A percentile compares a stretch with the other conserved stretches of the same genome.
These are phyloP conservation scores for Geosmithia putterillii DNA, from an alignment of 2,329 filamentous ascomycete species.

Conservation along the genomic window DNA sequence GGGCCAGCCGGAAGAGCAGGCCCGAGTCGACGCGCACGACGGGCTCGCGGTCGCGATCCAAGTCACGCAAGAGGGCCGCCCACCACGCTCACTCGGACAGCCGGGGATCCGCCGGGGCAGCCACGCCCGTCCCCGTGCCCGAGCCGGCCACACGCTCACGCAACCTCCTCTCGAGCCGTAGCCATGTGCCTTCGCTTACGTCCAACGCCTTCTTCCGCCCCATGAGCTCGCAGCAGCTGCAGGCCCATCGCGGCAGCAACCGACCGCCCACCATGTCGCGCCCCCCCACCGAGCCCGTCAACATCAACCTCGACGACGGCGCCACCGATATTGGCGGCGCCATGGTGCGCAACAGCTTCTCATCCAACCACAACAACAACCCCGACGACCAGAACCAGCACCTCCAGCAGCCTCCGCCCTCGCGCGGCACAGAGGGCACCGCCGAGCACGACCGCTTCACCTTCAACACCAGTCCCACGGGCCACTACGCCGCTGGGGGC, in stretches of 20 bases:
- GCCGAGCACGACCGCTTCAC: constrained; percentile 58
- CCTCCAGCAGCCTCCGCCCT: constrained; percentile 50
- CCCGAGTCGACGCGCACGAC: too few species aligned
- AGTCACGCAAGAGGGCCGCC: background rate
- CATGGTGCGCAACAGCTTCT: constrained; percentile 38
- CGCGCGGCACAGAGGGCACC: constrained; percentile 70
- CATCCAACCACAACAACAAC: constrained; percentile 30
- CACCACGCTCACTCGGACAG: too few species aligned
- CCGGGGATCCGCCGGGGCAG: too few species aligned
- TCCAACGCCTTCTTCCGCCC: constrained; percentile 90
- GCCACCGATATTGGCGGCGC: constrained; percentile 31
- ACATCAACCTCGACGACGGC: constrained; percentile 20
- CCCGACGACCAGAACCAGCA: constrained; percentile 24
- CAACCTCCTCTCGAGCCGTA: constrained; percentile 63
- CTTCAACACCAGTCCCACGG: constrained; percentile 61
- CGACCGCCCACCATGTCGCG: constrained; percentile 30
- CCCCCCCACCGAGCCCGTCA: constrained; percentile 8
- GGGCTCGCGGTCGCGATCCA: background rate
- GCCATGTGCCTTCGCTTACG: constrained; percentile 80
- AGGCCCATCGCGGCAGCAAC: constrained; percentile 65
- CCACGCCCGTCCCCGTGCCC: background rate
- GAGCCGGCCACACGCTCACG: constrained; percentile 1
- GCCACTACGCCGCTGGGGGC: constrained; percentile 39
- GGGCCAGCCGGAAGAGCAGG: background rate
- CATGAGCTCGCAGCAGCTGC: constrained; percentile 91